Evolutionary conservation across 345 rosid species (phyloP), one percentile per base, ranked within the genome.

Genomic region (Geranium brycei): DNA sequence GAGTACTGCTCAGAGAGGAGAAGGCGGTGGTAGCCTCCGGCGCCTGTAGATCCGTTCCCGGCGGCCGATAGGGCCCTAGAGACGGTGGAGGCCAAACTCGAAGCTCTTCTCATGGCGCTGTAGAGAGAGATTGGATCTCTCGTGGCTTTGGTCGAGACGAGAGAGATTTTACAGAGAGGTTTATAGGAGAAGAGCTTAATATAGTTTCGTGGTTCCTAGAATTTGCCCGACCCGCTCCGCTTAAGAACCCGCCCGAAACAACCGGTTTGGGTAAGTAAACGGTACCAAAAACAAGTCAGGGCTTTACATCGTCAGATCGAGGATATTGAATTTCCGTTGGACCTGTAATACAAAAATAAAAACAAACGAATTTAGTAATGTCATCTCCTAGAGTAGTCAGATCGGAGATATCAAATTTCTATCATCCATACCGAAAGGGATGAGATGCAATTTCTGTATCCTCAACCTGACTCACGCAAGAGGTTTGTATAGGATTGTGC

Each of bases 91-190:
- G 73, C 73, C 51, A 75, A 60, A 0, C 66, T 47, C 8, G 79
- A 61, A 31, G 80, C 79, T 63, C 75, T 73, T 73, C 84, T 74
- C 86, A 84, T 83, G 51, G 62, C 32, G 40, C 17, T 8, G 59
- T 3, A 6, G 59, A 4, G 17, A 57, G 59, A 57, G n/a, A 57
- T 57, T 18, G n/a, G 59, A 57, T 57, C 59, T 57, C 59, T 57
- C 59, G 53, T 11, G 13, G 53, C 53, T 47, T 47, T 47, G 13
- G 12, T 47, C 15, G 14, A 35, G 41, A 35, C 41, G 1, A 1
- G 41, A 3, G 4, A 47, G 53, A 47, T 47, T 47, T 47, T 13
- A 8, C 53, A 13, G 53, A 47, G 13, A 10, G 47, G 47, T 38
- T 38, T 38, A 38, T 38, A 35, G 41, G 41, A 35, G 41, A 35